Evolutionary conservation across 495 filamentous ascomycete species (phyloP), one percentile per base, ranked within the genome.

Genomic region (Penicillium parvum): DNA sequence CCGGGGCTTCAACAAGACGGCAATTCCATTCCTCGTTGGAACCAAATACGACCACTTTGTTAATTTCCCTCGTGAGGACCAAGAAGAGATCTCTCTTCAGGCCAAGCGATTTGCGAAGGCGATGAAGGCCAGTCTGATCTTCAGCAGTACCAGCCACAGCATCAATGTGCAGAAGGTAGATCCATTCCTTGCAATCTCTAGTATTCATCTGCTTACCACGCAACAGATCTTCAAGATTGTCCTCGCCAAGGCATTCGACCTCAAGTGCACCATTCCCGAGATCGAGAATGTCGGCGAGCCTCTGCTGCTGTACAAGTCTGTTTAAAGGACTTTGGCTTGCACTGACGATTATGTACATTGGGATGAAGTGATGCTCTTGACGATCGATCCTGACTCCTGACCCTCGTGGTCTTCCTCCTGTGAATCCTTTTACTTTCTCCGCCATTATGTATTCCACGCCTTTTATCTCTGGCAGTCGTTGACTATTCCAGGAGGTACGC

Each of bases 1-100:
- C 12, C 81, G 92, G 36, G 92, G 92, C 1, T 98, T 98, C 70
- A 98, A 98, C 76, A 97, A 97, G 76, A 98, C 94, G 11, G 92
- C 92, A 8, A 98, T 98, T 53, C 92, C 92, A 0, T 94, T 98
- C 61, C 65, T 98, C 11, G 85, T 98, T 16, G 92, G 92, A 26
- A 98, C 92, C 14, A 98, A 98, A 58, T 98, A 97, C 64, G 92
- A 98, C 58, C 91, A 96, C 58, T 98, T 97, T 68, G 90, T 98
- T 58, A 97, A 97, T 62, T 95, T 98, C 58, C 90, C 92, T 2
- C 77, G 86, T 12, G 90, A 96, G 57, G 92, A 98, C 59, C 92
- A 98, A 62, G 92, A 98, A 60, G 92, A 98, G 63, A 97, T 98
- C 37, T 94, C 87, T 1, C 88, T 88, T 52, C 90, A 96, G 88